Evolutionary conservation across 2,329 filamentous ascomycete genomes (phyloP).

Genomic region (Juglanconis oblonga): DNA sequence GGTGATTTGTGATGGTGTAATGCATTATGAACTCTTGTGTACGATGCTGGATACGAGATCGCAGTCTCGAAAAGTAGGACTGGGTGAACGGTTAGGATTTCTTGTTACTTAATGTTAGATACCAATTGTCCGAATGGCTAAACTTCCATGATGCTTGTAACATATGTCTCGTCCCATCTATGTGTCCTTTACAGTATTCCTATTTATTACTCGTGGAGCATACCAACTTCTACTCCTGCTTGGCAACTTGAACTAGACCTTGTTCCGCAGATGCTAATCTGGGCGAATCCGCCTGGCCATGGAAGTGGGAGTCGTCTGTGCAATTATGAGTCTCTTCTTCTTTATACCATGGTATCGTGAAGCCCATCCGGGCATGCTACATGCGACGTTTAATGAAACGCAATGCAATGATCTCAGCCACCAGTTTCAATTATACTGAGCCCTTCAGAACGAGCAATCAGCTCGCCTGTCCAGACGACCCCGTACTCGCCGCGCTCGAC

Average conservation of each 20-base stretch:
- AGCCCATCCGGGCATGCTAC: not conserved
- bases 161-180: not conserved
- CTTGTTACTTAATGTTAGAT: not conserved
- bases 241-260: too few relatives aligned
- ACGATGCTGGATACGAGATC: not conserved
- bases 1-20: not conserved
- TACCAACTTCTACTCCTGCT: too few relatives aligned
- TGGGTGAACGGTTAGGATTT: not conserved
- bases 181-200: too few relatives aligned
- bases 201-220: too few relatives aligned
- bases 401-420: not conserved
- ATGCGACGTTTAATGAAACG: not conserved
- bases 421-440: not conserved
- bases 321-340: not conserved
- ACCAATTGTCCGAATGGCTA: not conserved
- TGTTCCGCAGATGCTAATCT: too few relatives aligned
- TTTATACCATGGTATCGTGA: constrained; percentile 2
- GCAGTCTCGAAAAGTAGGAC: not conserved
- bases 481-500: constrained; percentile 38
- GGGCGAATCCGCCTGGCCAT: not conserved
- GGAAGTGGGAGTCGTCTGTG: not conserved
- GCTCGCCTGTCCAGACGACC: constrained; percentile 28
- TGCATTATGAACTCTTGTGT: constrained; percentile 12
- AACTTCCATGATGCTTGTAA: too few relatives aligned
- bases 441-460: not conserved